These are phyloP conservation scores for Pythium plurisporium DNA, from an alignment of 352 stramenopile species.

Conservation along the genomic window DNA sequence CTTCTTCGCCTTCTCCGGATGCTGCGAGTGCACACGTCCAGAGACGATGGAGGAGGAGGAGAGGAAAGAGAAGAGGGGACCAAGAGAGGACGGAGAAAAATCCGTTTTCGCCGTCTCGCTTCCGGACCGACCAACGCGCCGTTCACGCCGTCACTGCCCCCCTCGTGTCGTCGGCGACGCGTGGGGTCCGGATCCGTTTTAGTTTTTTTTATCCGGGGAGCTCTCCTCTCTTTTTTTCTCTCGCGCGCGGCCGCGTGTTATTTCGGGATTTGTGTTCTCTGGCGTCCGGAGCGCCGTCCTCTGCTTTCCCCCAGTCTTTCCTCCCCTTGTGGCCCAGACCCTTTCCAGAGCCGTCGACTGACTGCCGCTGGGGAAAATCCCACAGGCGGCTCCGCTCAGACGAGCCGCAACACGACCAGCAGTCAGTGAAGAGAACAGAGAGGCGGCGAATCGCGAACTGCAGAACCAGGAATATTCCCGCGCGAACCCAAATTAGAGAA, in stretches of 20 bases:
- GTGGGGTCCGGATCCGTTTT: conserved; percentile 4
- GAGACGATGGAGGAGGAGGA: not conserved
- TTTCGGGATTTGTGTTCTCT: conserved; percentile 6
- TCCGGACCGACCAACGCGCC: too few relatives aligned
- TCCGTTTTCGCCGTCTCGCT: not conserved
- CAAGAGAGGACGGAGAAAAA: conserved; percentile 6
- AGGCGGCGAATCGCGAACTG: not conserved
- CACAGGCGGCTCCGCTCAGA: conserved; percentile 10
- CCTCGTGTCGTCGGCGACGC: too few relatives aligned
- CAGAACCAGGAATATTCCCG: conserved; percentile 7
- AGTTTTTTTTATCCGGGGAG: not conserved
- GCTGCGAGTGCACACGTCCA: not conserved
- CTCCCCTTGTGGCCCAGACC: not conserved
- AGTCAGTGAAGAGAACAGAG: conserved; percentile 12
- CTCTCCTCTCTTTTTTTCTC: not conserved
- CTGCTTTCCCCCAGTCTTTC: not conserved
- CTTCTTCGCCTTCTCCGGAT: too few relatives aligned
- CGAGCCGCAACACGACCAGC: not conserved
- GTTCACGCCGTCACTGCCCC: not conserved
- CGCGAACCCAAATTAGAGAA: conserved; percentile 9
- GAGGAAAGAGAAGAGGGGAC: not conserved
- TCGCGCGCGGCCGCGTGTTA: not conserved
- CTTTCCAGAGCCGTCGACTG: not conserved
- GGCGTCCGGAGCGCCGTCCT: not conserved
- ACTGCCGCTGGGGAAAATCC: conserved; percentile 2